phyloP scores from a whole-genome alignment of 345 rosid genomes.

The Gossypioides kirkii region DNA sequence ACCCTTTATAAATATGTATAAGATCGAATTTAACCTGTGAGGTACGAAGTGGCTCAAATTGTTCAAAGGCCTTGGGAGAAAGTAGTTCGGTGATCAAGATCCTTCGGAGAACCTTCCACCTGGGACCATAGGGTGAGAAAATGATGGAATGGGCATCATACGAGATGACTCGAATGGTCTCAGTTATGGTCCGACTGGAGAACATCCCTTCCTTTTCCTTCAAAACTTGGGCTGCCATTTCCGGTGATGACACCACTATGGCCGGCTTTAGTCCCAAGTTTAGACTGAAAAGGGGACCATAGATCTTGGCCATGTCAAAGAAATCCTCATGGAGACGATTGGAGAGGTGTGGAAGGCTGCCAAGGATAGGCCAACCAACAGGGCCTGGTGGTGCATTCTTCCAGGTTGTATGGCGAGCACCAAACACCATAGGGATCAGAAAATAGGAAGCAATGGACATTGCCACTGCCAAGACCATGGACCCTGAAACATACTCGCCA shows the following conservation, averaged over 20 bases:
- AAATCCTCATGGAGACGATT: slow-evolving; percentile 15
- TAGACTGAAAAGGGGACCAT: slow-evolving; percentile 12
- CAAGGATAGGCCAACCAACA: slow-evolving; percentile 16
- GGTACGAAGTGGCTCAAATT: slow-evolving; percentile 10
- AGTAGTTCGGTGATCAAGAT: slow-evolving; percentile 16
- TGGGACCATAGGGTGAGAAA: slow-evolving; percentile 18
- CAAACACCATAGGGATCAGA: slow-evolving; percentile 10
- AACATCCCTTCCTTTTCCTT: slow-evolving; percentile 14
- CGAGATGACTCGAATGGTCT: slow-evolving; percentile 9
- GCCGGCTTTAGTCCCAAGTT: slow-evolving; percentile 15
- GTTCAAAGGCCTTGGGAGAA: slow-evolving; percentile 16
- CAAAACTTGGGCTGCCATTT: slow-evolving; percentile 6
- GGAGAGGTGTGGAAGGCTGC: slow-evolving; percentile 12
- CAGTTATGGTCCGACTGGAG: slow-evolving; percentile 17
- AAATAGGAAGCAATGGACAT: slow-evolving; percentile 10
- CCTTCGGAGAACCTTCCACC: slow-evolving; percentile 20
- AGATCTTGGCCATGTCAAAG: slow-evolving; percentile 4
- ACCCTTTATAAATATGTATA: no score
- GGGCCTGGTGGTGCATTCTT: slow-evolving; percentile 24
- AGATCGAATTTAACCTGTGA: neutral
- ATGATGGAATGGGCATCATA: slow-evolving; percentile 21
- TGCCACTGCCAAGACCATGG: neutral
- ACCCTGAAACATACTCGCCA: neutral
- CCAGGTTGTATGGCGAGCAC: slow-evolving; percentile 9
- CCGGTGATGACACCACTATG: slow-evolving; percentile 14